Evolutionary conservation across 495 filamentous ascomycete genomes (phyloP), one percentile per base, ranked within the genome.

Genomic region (Cercophora scortea): DNA sequence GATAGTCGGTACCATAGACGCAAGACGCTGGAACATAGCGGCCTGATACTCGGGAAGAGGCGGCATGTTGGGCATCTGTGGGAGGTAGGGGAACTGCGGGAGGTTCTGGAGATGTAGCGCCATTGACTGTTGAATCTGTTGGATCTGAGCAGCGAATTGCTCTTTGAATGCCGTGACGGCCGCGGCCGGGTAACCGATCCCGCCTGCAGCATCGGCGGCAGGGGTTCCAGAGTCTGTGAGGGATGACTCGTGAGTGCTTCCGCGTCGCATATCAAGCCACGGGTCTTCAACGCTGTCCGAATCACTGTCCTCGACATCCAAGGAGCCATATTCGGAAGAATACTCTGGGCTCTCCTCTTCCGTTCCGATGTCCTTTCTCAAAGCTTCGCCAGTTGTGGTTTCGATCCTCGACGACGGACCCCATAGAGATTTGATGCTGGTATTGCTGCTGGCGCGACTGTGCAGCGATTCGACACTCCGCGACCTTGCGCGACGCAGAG

Each of bases 101-200:
- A 64, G 38, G 40, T 71, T 65, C 48, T 69, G 71, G 10, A 73
- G 48, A 42, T 69, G 69, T 49, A 67, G 54, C 15, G 58, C 47
- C 64, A 87, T 79, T 13, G 75, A 80, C 56, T 90, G 83, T 57
- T 92, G 89, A 55, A 90, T 76, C 38, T 90, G 84, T 48, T 92
- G 86, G 58, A 93, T 79, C 60, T 93, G 90, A 38, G 36, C 10
- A 38, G 36, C 36, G 13, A 38, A 11, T 17, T 43, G 41, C 12
- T 19, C 41, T 43, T 43, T 80, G 77, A 88, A 84, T 19, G 86
- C 87, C 32, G 82, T 72, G 66, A 89, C 79, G 25, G 84, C 76
- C 32, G 85, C 79, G 2, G 79, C 74, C 17, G 84, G 78, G 11
- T 79, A 74, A 43, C 78, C 75, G 5, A 72, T 64, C 8, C 68